These are phyloP conservation scores for Solanum hybrid DNA, from an alignment of 305 asterid species.

Conservation along the genomic window DNA sequence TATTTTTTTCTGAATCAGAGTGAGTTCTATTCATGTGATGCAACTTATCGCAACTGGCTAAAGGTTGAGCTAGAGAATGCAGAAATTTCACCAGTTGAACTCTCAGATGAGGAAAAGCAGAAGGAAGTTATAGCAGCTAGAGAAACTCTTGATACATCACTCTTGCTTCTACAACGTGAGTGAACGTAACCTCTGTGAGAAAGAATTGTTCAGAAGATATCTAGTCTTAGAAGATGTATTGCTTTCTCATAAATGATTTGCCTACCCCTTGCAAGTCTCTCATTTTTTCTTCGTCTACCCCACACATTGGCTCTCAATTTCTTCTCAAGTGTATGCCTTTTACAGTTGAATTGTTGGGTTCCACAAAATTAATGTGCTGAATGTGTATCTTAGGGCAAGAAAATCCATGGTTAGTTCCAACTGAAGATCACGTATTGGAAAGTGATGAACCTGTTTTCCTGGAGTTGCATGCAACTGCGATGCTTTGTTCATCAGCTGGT, in stretches of 20 bases:
- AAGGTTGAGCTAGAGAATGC: slow-evolving; percentile 61
- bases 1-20: slow-evolving; percentile 40
- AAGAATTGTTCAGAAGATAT: neutral
- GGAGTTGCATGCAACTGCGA: slow-evolving; percentile 86
- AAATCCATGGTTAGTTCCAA: slow-evolving; percentile 74
- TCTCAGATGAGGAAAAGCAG: slow-evolving; percentile 71
- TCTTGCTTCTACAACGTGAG: slow-evolving; percentile 68
- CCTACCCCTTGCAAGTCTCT: neutral
- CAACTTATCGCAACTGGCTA: slow-evolving; percentile 89
- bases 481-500: slow-evolving; percentile 76
- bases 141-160: slow-evolving; percentile 62
- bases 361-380: neutral
- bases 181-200: neutral
- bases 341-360: neutral
- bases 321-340: neutral
- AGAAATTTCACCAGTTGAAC: slow-evolving; percentile 55
- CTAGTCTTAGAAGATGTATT: neutral
- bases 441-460: slow-evolving; percentile 53
- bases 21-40: slow-evolving; percentile 95
- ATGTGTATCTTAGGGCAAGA: slow-evolving; percentile 43
- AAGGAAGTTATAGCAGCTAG: slow-evolving; percentile 63
- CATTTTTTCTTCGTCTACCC: neutral
- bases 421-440: slow-evolving; percentile 61
- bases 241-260: slow-evolving; percentile 1
- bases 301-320: neutral